A percentile compares a stretch with the other conserved stretches of the same genome.
Conservation (phyloP, 192 early-diverging fungal species). For the Rhizoclosmatium globosum region DNA sequence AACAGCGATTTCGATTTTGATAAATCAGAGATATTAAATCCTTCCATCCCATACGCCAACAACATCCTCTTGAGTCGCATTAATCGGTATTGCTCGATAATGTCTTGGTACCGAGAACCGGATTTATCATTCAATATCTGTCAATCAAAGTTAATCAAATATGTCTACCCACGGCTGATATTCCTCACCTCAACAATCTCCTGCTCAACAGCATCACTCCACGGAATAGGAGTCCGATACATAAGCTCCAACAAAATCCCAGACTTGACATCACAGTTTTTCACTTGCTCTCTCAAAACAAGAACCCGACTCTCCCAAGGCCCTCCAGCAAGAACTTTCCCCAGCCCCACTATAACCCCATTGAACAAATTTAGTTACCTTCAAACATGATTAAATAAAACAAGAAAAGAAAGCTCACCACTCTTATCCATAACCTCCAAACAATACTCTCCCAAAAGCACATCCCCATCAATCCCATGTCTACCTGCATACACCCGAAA, state of each 20-base stretch:
- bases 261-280: slow-evolving; percentile 39
- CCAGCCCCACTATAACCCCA: not conserved
- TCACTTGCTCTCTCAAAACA: slow-evolving; percentile 54
- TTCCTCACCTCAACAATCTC: slow-evolving; percentile 43
- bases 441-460: slow-evolving; percentile 64
- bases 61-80: slow-evolving; percentile 73
- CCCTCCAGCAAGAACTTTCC: slow-evolving; percentile 20
- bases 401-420: slow-evolving; percentile 3
- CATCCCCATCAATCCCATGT: slow-evolving; percentile 60
- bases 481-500: slow-evolving; percentile 63
- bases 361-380: not conserved
- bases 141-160: too few species aligned
- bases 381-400: not conserved
- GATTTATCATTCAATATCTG: slow-evolving; percentile 6
- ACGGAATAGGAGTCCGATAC: slow-evolving; percentile 70
- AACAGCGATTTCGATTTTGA: slow-evolving; percentile 60
- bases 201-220: slow-evolving; percentile 60
- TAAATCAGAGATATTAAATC: slow-evolving; percentile 68
- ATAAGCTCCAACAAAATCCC: slow-evolving; percentile 67
- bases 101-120: slow-evolving; percentile 46
- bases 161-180: too few species aligned
- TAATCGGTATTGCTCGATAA: slow-evolving; percentile 69
- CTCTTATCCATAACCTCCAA: slow-evolving; percentile 62
- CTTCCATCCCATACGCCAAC: slow-evolving; percentile 58
- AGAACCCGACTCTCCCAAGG: slow-evolving; percentile 70